Conservation (phyloP, 345 rosid species). For the Hibiscus trionum region DNA sequence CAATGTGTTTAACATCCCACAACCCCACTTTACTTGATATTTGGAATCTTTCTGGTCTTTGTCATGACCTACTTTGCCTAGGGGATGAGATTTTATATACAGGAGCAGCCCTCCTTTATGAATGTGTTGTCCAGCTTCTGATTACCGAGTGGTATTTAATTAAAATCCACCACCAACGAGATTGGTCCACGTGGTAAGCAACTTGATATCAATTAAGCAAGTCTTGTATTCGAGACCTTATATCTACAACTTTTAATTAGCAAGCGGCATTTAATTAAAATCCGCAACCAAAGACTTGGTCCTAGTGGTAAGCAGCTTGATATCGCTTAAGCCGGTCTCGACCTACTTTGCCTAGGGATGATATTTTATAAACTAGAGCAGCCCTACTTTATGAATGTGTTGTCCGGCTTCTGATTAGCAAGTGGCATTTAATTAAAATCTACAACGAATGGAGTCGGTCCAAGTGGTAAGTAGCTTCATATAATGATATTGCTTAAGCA, state of each 20-base stretch:
- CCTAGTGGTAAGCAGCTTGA: too few species aligned
- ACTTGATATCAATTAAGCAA: too few species aligned
- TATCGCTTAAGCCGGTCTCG: too few species aligned
- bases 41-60: neutral
- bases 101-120: neutral
- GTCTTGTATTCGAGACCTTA: too few species aligned
- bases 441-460: neutral
- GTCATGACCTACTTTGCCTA: conserved; percentile 7
- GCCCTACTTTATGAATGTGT: neutral
- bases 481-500: too few species aligned
- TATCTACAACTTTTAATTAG: too few species aligned
- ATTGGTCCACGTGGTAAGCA: too few species aligned
- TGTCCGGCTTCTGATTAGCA: neutral
- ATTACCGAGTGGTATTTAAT: conserved; percentile 1
- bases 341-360: neutral
- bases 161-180: neutral
- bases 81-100: neutral
- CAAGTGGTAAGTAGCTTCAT: too few species aligned
- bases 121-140: too few species aligned
- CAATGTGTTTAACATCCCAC: neutral
- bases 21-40: neutral
- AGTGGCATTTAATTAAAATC: neutral
- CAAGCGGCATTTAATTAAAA: too few species aligned
- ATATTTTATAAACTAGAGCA: neutral
- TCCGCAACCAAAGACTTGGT: too few species aligned